Conservation (phyloP, 352 stramenopile genomes). For the Phytopythium sindhum region DNA sequence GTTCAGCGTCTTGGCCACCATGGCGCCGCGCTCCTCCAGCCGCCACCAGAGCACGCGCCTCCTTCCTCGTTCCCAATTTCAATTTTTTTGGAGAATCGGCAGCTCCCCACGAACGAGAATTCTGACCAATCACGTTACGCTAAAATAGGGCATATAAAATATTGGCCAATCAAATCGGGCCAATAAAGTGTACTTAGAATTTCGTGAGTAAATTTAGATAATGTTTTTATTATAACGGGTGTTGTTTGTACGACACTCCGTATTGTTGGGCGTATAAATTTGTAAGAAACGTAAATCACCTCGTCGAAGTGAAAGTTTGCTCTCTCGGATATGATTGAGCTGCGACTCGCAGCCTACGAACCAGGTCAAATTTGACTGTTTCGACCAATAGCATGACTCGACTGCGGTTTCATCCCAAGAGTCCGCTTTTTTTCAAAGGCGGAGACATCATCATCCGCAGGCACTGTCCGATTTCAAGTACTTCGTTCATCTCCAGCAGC, state of each 20-base stretch:
- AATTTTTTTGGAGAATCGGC: no score
- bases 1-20: constrained; percentile 57
- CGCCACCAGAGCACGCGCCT: background rate
- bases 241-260: background rate
- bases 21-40: constrained; percentile 8
- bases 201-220: no score
- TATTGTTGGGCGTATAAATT: no score
- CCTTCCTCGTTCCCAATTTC: no score
- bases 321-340: constrained; percentile 5
- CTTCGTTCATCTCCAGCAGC: background rate
- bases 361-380: background rate
- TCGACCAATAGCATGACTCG: background rate
- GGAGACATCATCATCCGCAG: constrained; percentile 3
- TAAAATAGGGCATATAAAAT: no score
- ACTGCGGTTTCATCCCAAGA: background rate
- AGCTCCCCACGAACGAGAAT: no score
- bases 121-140: no score
- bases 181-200: background rate
- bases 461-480: background rate
- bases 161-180: no score
- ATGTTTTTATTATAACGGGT: no score
- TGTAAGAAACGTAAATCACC: no score
- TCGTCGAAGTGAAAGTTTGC: constrained; percentile 9
- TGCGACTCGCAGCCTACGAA: background rate
- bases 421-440: background rate